phyloP scores from a whole-genome alignment of 2,329 filamentous ascomycete genomes.

The Fusarium chlamydosporum region DNA sequence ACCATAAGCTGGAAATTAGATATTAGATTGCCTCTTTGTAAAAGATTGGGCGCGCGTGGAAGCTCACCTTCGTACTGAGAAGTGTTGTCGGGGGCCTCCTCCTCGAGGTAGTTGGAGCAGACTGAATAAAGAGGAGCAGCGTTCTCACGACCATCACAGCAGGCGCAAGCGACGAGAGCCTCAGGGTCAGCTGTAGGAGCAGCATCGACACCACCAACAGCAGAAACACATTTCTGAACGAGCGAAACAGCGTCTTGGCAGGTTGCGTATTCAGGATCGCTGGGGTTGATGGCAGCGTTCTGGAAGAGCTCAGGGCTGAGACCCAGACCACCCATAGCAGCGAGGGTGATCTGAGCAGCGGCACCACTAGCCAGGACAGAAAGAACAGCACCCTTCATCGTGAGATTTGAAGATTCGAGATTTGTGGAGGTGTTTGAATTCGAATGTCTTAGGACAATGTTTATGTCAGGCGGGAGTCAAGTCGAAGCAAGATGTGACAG shows the following conservation, averaged over 20 bases:
- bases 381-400: slow-evolving; percentile 47
- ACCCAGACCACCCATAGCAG: slow-evolving; percentile 37
- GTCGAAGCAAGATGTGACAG: slow-evolving; percentile 17
- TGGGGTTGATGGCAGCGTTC: slow-evolving; percentile 47
- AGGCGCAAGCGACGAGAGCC: slow-evolving; percentile 50
- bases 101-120: slow-evolving; percentile 51
- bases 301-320: slow-evolving; percentile 42
- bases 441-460: slow-evolving; percentile 14
- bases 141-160: slow-evolving; percentile 44
- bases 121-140: slow-evolving; percentile 50
- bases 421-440: slow-evolving; percentile 10
- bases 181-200: slow-evolving; percentile 45
- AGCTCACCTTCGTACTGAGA: slow-evolving; percentile 49
- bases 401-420: slow-evolving; percentile 19
- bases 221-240: slow-evolving; percentile 44
- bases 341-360: slow-evolving; percentile 48
- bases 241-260: slow-evolving; percentile 45
- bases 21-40: slow-evolving; percentile 19
- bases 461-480: not conserved
- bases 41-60: not conserved
- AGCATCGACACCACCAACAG: slow-evolving; percentile 46
- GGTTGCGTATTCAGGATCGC: slow-evolving; percentile 46
- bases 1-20: slow-evolving; percentile 44
- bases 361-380: slow-evolving; percentile 45
- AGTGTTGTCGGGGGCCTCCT: slow-evolving; percentile 42